Conservation (phyloP, 2,329 filamentous ascomycete species). For the Sclerotinia glacialis region DNA sequence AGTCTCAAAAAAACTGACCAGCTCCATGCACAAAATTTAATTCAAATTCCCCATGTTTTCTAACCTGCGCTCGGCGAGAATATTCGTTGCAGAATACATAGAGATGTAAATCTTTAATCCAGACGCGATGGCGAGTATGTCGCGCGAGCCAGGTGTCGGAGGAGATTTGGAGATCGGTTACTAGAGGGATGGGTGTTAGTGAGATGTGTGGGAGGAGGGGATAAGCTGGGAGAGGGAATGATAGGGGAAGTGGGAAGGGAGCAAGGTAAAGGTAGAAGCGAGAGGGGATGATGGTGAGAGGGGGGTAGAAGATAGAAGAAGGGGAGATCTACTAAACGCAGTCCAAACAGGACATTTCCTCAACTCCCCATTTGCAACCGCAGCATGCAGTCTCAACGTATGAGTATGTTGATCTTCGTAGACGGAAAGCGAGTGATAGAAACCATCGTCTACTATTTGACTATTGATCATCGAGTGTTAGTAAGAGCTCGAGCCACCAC, state of each 20-base stretch:
- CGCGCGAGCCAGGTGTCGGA: constrained; percentile 52
- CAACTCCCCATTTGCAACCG: constrained; percentile 54
- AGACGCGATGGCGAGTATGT: constrained; percentile 48
- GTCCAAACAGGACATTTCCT: constrained; percentile 60
- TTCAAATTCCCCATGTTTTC: constrained; percentile 39
- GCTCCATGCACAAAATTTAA: constrained; percentile 35
- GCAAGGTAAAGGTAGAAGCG: not conserved
- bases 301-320: not conserved
- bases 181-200: constrained; percentile 38
- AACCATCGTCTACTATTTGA: constrained; percentile 55
- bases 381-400: constrained; percentile 54
- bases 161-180: constrained; percentile 49
- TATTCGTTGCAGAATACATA: constrained; percentile 60
- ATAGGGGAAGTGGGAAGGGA: no score
- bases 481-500: not conserved
- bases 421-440: constrained; percentile 53
- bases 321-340: constrained; percentile 51
- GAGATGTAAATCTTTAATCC: constrained; percentile 53
- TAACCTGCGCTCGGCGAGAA: constrained; percentile 52
- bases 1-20: constrained; percentile 29
- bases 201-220: not conserved
- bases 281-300: not conserved
- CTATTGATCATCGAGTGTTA: constrained; percentile 39
- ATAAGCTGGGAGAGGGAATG: no score
- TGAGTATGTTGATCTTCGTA: constrained; percentile 50